Conservation (phyloP, 106 monocot species). For the Agapanthus africanus region DNA sequence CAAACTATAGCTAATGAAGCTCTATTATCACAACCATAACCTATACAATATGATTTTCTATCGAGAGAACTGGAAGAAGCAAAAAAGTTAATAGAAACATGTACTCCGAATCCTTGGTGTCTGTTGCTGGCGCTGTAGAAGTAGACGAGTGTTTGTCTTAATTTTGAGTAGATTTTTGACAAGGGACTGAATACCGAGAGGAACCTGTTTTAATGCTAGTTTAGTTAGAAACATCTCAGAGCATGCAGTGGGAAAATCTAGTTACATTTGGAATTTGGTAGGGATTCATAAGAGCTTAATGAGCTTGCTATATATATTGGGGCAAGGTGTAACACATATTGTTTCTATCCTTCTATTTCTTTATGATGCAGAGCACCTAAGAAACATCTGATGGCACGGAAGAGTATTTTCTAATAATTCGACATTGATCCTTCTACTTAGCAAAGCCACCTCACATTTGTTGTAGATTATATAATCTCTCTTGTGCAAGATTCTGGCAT, state of each 20-base stretch:
- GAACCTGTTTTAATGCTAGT: not conserved
- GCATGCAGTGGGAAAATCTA: not conserved
- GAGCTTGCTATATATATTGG: not conserved
- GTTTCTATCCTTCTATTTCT: not conserved
- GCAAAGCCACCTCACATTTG: too few species aligned
- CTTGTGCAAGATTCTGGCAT: too few species aligned
- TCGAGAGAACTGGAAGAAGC: not conserved
- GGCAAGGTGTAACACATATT: not conserved
- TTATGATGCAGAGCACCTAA: not conserved
- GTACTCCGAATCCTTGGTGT: not conserved
- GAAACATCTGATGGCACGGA: too few species aligned
- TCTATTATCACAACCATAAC: not conserved
- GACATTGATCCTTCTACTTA: too few species aligned
- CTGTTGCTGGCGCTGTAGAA: too few species aligned
- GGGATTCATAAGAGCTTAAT: not conserved
- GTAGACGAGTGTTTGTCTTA: not conserved
- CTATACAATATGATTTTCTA: not conserved
- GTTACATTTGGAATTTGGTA: not conserved
- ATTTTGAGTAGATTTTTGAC: not conserved
- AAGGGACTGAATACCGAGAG: not conserved
- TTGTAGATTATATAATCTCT: too few species aligned
- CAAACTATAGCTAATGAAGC: not conserved
- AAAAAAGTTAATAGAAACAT: not conserved
- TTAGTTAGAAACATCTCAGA: not conserved
- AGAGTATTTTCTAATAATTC: too few species aligned